Evolutionary conservation across 768 basidiomycete genomes (phyloP), one percentile per base, ranked within the genome.

Genomic region (Sutorius australiensis): DNA sequence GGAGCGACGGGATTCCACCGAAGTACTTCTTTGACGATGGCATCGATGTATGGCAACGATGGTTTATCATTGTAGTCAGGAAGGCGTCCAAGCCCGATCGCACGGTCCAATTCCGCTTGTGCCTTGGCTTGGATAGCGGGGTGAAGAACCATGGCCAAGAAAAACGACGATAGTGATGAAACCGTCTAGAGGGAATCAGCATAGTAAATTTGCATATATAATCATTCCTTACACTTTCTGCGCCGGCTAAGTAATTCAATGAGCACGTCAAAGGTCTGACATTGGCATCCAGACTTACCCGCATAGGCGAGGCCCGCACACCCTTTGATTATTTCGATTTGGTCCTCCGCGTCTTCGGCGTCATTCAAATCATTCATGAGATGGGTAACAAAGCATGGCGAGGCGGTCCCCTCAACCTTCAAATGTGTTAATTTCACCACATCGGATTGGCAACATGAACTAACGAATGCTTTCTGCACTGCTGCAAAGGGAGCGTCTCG

Each of bases 301-400:
- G 74, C 73, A 41, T 81, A 82, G 13, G 80, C 67, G 5, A 78
- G 76, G 0, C 75, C 78, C 31, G 75, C 75, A 38, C 72, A 74
- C 36, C 74, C 73, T 53, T 64, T 76, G 44, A 76, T 66, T 5
- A 70, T 59, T 43, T 75, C 72, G 44, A 71, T 64, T 21, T 61
- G 46, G 30, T 67, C 57, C 9, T 48, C 28, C n/a, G 36, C 32
- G 9, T 62, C 52, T n/a, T 47, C 51, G 2, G 48, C 36, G n/a
- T 27, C 27, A 34, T 41, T 17, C 36, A 67, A 48, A 30, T 68
- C 60, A 24, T 50, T 44, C 44, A 70, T 51, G 46, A 70, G 60
- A 47, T 62, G 51, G 11, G 62, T 66, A 32, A 69, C 68, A 27
- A 70, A 68, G 50, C 68, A 68, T 8, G 64, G 68, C 1, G 68